Conservation (phyloP, 2,329 filamentous ascomycete genomes). For the Ophiocordyceps camponoti-saundersi region DNA sequence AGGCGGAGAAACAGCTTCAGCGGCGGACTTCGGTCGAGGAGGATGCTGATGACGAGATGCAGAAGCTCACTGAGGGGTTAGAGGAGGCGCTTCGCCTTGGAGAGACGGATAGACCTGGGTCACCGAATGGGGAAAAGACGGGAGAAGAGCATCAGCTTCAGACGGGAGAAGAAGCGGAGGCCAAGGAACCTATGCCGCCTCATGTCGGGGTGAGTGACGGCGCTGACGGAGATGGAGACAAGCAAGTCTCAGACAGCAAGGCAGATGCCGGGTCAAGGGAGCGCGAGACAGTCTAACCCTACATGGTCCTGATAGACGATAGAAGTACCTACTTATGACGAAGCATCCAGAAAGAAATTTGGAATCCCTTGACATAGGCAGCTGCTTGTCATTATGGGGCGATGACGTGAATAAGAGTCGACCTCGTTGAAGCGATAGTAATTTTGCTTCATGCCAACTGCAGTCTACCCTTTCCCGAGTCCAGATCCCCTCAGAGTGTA, state of each 20-base stretch:
- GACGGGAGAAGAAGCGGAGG: background rate
- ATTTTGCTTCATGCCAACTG: too few relatives aligned
- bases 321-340: background rate
- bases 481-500: too few relatives aligned
- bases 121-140: background rate
- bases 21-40: conserved; percentile 12
- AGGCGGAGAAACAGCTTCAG: conserved; percentile 30
- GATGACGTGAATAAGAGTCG: too few relatives aligned
- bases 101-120: background rate
- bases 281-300: background rate
- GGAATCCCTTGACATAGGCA: too few relatives aligned
- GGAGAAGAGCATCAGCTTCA: background rate
- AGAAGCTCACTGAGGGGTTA: conserved; percentile 18
- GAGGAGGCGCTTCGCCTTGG: conserved; percentile 16
- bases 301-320: background rate
- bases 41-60: conserved; percentile 26
- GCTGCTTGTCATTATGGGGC: too few relatives aligned
- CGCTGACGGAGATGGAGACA: background rate
- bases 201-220: background rate
- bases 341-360: too few relatives aligned
- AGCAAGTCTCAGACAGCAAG: background rate
- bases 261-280: background rate
- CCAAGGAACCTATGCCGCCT: background rate
- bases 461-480: too few relatives aligned
- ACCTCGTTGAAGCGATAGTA: too few relatives aligned